Evolutionary conservation across 1,284 basidiomycete species (phyloP).

Genomic region (Omphalotus olearius): DNA sequence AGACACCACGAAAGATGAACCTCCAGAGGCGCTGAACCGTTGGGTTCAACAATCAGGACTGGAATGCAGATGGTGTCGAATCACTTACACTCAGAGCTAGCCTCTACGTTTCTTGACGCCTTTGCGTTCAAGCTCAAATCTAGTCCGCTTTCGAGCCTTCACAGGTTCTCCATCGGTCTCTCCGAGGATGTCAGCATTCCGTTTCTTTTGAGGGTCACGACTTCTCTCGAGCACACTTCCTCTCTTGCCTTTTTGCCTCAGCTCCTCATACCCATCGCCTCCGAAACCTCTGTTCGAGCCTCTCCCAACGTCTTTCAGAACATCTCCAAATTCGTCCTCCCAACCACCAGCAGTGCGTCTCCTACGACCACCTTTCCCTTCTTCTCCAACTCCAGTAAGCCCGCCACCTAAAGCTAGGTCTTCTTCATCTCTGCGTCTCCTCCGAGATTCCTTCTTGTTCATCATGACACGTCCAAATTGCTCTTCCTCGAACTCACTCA

Average conservation of each 20-base stretch:
- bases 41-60: too few species aligned
- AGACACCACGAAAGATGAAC: too few species aligned
- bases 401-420: slow-evolving; percentile 87
- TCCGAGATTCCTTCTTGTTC: slow-evolving; percentile 84
- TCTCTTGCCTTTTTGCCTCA: slow-evolving; percentile 67
- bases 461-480: slow-evolving; percentile 92
- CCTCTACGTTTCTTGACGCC: slow-evolving; percentile 36
- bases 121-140: slow-evolving; percentile 75
- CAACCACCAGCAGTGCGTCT: slow-evolving; percentile 68
- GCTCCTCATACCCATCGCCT: slow-evolving; percentile 72
- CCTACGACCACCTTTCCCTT: slow-evolving; percentile 41
- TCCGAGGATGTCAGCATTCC: slow-evolving; percentile 33
- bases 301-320: slow-evolving; percentile 56
- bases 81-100: background rate
- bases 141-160: slow-evolving; percentile 58
- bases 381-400: slow-evolving; percentile 26
- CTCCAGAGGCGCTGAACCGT: too few species aligned
- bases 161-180: slow-evolving; percentile 37
- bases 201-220: slow-evolving; percentile 27
- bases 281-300: slow-evolving; percentile 34
- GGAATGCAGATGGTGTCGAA: too few species aligned
- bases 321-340: slow-evolving; percentile 83
- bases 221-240: slow-evolving; percentile 56
- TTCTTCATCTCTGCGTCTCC: slow-evolving; percentile 84
- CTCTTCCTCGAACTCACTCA: slow-evolving; percentile 93